phyloP scores from a whole-genome alignment of 371 early-diverging fungal genomes.

The Syncephalastrum sp. region DNA sequence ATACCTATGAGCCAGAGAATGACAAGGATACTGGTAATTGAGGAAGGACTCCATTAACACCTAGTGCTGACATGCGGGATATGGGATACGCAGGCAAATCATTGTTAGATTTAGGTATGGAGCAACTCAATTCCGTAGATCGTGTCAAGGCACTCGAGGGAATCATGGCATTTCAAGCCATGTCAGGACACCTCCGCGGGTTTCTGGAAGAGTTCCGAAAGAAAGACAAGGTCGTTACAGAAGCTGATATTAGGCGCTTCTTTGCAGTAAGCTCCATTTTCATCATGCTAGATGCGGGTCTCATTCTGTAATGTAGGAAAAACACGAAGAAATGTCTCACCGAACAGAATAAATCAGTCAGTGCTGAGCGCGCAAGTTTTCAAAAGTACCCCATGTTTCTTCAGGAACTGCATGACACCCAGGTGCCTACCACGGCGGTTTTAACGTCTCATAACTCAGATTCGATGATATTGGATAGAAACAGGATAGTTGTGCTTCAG shows the following conservation, averaged over 20 bases:
- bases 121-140: constrained; percentile 69
- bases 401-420: too few relatives aligned
- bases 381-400: too few relatives aligned
- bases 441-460: too few relatives aligned
- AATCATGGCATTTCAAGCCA: constrained; percentile 49
- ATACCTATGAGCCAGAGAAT: constrained; percentile 45
- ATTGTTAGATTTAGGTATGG: constrained; percentile 75
- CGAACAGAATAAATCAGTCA: too few relatives aligned
- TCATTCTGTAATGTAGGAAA: constrained; percentile 2
- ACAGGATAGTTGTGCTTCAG: too few relatives aligned
- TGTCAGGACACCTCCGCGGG: constrained; percentile 58
- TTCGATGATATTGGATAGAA: too few relatives aligned
- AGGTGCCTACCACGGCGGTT: too few relatives aligned
- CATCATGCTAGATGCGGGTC: neutral
- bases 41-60: constrained; percentile 23
- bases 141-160: constrained; percentile 75
- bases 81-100: constrained; percentile 61
- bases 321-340: neutral
- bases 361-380: neutral
- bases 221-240: constrained; percentile 72
- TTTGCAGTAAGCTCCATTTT: constrained; percentile 46
- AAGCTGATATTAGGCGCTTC: constrained; percentile 70
- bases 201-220: constrained; percentile 71
- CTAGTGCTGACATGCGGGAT: constrained; percentile 40
- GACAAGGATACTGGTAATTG: constrained; percentile 43